Conservation (phyloP, 148 eudicot species). For the Rheum nobile region DNA sequence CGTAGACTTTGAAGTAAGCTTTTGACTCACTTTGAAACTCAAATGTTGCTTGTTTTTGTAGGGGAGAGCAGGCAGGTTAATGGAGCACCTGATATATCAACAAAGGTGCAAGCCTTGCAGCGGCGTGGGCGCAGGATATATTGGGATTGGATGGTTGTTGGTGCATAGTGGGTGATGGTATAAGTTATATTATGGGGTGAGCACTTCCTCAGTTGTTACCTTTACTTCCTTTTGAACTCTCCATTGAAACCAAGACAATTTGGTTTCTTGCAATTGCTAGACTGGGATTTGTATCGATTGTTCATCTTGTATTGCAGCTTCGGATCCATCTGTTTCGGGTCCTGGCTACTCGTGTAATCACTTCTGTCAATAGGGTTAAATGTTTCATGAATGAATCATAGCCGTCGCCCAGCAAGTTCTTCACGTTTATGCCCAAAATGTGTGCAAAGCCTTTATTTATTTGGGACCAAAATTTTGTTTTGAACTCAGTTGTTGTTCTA, state of each 20-base stretch:
- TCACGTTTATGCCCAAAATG: background rate
- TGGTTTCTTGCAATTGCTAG: conserved; percentile 4
- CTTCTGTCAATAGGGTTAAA: background rate
- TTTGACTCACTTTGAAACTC: background rate
- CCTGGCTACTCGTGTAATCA: background rate
- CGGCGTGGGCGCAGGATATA: background rate
- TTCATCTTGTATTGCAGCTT: background rate
- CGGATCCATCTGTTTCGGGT: background rate
- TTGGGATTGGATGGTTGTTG: background rate
- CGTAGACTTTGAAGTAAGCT: too few species aligned
- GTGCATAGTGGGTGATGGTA: background rate
- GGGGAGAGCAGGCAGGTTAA: background rate
- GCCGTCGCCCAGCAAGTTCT: background rate
- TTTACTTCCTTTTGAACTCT: conserved; percentile 5
- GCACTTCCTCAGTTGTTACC: background rate
- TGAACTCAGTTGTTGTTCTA: too few species aligned
- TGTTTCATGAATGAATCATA: background rate
- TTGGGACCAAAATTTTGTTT: too few species aligned
- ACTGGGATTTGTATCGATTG: conserved; percentile 1
- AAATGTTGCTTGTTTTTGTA: background rate
- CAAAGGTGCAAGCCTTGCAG: too few species aligned
- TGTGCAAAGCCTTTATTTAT: too few species aligned
- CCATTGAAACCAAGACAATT: background rate
- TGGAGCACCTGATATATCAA: background rate
- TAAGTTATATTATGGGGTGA: background rate